Percentiles rank a stretch among this genome's conserved stretches.
These are phyloP conservation scores for Avena eriantha DNA, from an alignment of 176 grass and related monocot species.

Conservation along the genomic window DNA sequence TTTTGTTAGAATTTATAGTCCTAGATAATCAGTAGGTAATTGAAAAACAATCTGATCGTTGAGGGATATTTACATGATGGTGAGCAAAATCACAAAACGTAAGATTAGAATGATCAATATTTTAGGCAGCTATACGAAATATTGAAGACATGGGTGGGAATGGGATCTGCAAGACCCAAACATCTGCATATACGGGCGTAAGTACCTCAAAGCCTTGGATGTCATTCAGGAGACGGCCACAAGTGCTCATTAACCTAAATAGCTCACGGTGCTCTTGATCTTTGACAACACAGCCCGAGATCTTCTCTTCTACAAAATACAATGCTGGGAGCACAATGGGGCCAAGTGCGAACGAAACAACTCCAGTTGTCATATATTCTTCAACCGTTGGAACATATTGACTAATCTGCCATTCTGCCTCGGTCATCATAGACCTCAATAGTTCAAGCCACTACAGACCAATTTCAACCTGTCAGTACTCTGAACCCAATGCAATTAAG, in stretches of 20 bases:
- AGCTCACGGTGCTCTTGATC: not conserved
- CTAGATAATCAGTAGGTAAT: not conserved
- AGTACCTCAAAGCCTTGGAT: constrained; percentile 4
- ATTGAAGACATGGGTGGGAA: not conserved
- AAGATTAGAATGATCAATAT: not conserved
- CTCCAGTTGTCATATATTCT: constrained; percentile 3
- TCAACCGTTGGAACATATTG: constrained; percentile 40
- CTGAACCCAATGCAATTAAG: not conserved
- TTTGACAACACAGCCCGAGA: not conserved
- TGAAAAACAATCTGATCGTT: not conserved
- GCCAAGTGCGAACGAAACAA: not conserved
- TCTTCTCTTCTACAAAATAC: not conserved
- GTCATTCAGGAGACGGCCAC: not conserved
- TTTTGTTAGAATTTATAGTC: not conserved
- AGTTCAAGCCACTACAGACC: constrained; percentile 60
- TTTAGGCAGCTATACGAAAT: not conserved
- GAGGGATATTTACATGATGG: not conserved
- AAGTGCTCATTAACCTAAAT: constrained; percentile 5
- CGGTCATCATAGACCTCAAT: constrained; percentile 71
- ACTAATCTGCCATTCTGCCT: constrained; percentile 54
- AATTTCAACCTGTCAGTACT: not conserved
- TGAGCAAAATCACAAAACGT: not conserved
- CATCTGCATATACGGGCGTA: not conserved
- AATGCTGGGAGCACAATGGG: constrained; percentile 13
- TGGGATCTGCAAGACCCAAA: not conserved